These are phyloP conservation scores for Fusarium compactum DNA, from an alignment of 2,329 filamentous ascomycete genomes.

Conservation along the genomic window DNA sequence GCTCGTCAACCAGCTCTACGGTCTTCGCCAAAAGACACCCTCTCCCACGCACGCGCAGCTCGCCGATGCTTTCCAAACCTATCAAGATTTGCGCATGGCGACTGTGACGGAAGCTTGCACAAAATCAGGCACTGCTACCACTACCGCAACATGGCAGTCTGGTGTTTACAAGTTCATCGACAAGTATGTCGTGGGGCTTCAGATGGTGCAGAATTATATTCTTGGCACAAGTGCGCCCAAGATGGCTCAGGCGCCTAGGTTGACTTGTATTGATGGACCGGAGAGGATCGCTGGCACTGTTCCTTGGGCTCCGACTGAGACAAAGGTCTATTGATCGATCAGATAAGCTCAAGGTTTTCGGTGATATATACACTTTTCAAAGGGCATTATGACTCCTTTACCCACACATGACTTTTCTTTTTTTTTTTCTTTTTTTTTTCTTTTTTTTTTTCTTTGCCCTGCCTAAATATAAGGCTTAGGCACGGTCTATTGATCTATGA, in stretches of 20 bases:
- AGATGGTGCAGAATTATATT: slow-evolving; percentile 22
- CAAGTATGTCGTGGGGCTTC: slow-evolving; percentile 19
- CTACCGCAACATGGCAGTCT: slow-evolving; percentile 35
- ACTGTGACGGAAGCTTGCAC: slow-evolving; percentile 19
- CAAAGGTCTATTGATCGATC: neutral
- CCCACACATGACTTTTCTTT: too few species aligned
- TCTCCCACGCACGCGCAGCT: neutral
- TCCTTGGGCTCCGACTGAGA: neutral
- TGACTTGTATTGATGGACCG: slow-evolving; percentile 11
- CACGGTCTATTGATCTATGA: neutral
- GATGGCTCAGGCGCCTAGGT: slow-evolving; percentile 10
- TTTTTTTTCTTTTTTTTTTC: too few species aligned
- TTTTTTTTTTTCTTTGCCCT: too few species aligned
- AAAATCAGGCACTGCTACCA: slow-evolving; percentile 7
- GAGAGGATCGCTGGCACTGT: slow-evolving; percentile 3
- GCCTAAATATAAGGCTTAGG: too few species aligned
- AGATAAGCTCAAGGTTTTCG: too few species aligned
- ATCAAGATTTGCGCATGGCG: slow-evolving; percentile 28
- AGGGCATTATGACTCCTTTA: too few species aligned
- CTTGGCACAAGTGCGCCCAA: slow-evolving; percentile 3
- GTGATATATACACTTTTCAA: too few species aligned
- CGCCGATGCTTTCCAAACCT: slow-evolving; percentile 15
- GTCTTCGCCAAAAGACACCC: neutral
- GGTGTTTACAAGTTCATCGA: slow-evolving; percentile 30
- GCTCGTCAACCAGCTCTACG: slow-evolving; percentile 47